Conservation (phyloP, 176 grass and related monocot species). For the Phragmites australis region DNA sequence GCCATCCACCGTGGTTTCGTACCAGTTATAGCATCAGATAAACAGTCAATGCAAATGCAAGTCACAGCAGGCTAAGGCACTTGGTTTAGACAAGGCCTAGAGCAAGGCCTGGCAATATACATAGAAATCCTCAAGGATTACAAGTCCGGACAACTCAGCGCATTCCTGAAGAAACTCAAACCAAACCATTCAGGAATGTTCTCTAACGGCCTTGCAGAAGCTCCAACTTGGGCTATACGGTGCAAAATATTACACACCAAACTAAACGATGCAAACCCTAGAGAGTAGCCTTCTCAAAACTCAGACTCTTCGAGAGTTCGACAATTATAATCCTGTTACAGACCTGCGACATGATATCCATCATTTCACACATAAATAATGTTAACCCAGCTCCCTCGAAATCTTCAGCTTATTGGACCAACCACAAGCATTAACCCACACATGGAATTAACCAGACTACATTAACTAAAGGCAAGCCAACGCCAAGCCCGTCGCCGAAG, state of each 20-base stretch:
- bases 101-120: not conserved
- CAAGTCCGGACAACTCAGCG: slow-evolving; percentile 18
- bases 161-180: slow-evolving; percentile 43
- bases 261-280: slow-evolving; percentile 39
- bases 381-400: slow-evolving; percentile 6
- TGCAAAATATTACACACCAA: slow-evolving; percentile 45
- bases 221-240: slow-evolving; percentile 38
- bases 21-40: not conserved
- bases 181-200: slow-evolving; percentile 50
- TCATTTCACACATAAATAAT: slow-evolving; percentile 17
- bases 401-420: slow-evolving; percentile 41
- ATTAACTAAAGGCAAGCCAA: not conserved
- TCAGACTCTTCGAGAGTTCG: slow-evolving; percentile 19
- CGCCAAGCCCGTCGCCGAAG: slow-evolving; percentile 1
- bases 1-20: not conserved
- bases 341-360: slow-evolving; percentile 28
- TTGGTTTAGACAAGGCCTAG: not conserved
- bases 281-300: slow-evolving; percentile 45
- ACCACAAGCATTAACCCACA: slow-evolving; percentile 27
- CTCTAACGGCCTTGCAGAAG: slow-evolving; percentile 34
- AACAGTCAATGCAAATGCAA: not conserved
- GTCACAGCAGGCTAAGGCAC: not conserved
- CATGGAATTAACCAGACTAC: slow-evolving; percentile 21
- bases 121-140: not conserved
- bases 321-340: slow-evolving; percentile 47